These are phyloP conservation scores for Plasmodium malariae DNA, from an alignment of 169 alveolate species.

Conservation along the genomic window DNA sequence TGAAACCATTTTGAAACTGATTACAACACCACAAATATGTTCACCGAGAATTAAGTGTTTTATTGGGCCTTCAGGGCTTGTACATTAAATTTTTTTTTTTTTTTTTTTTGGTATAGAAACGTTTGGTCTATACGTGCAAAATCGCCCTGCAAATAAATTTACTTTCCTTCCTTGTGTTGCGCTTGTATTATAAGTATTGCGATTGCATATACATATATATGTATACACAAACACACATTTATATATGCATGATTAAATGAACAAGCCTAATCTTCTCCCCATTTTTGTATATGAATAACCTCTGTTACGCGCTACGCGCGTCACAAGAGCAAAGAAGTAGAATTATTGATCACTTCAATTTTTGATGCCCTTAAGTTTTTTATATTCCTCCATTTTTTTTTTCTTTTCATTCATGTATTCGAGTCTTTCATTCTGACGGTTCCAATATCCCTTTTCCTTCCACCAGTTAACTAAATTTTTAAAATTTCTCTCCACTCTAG, in stretches of 20 bases:
- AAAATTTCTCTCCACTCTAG: conserved; percentile 69
- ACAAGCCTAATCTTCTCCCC: no score
- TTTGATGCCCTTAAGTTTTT: conserved; percentile 14
- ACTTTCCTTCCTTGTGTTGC: no score
- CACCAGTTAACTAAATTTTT: conserved; percentile 85
- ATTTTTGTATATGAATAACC: no score
- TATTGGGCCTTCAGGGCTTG: no score
- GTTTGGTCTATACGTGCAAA: no score
- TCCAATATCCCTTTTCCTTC: conserved; percentile 90
- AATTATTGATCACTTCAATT: not conserved
- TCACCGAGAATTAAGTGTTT: no score
- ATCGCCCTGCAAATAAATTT: no score
- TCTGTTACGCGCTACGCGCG: no score
- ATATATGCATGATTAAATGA: not conserved
- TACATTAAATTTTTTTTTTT: not conserved
- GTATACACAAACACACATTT: not conserved
- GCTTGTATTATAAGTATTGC: not conserved
- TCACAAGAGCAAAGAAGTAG: no score
- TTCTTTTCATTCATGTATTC: conserved; percentile 81
- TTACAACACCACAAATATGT: no score
- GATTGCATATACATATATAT: not conserved
- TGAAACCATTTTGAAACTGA: no score
- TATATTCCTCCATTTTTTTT: conserved; percentile 76
- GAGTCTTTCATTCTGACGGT: conserved; percentile 81
- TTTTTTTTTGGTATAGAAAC: not conserved